phyloP scores from a whole-genome alignment of 148 eudicot genomes.

The Fagopyrum homotropicum region DNA sequence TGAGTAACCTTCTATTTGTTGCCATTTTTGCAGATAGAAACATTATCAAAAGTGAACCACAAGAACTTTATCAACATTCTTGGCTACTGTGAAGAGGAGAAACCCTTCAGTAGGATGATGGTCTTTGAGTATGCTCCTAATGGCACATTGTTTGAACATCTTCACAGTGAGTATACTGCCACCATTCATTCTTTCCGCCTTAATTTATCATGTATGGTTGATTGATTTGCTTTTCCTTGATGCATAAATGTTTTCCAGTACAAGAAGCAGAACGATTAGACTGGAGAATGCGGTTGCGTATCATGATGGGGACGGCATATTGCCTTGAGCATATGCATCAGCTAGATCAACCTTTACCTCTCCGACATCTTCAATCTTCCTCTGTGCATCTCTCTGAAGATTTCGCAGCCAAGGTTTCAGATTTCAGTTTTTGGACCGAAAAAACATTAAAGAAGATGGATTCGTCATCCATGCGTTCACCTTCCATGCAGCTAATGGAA shows the following conservation, averaged over 20 bases:
- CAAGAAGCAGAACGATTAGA: slow-evolving; percentile 89
- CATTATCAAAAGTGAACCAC: slow-evolving; percentile 81
- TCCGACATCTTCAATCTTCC: slow-evolving; percentile 56
- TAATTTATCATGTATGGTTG: background rate
- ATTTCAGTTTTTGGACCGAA: slow-evolving; percentile 67
- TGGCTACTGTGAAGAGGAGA: slow-evolving; percentile 78
- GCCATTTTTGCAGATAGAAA: slow-evolving; percentile 51
- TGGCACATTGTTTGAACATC: slow-evolving; percentile 93
- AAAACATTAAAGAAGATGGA: slow-evolving; percentile 29
- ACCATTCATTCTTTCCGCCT: background rate
- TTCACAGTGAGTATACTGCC: slow-evolving; percentile 57
- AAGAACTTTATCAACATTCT: slow-evolving; percentile 87
- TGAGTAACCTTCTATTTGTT: background rate
- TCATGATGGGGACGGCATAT: slow-evolving; percentile 81
- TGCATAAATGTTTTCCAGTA: slow-evolving; percentile 32
- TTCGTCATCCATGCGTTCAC: slow-evolving; percentile 28
- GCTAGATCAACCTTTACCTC: slow-evolving; percentile 57
- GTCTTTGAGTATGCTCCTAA: slow-evolving; percentile 97
- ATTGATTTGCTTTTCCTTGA: background rate
- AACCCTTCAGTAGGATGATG: slow-evolving; percentile 96
- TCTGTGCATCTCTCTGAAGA: slow-evolving; percentile 77
- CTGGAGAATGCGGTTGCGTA: slow-evolving; percentile 67
- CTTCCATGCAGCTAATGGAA: slow-evolving; percentile 44
- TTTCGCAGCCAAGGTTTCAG: slow-evolving; percentile 89
- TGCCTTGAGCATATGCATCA: slow-evolving; percentile 86